Evolutionary conservation across 495 filamentous ascomycete genomes (phyloP), one percentile per base, ranked within the genome.

Genomic region (Hypomontagnella monticulosa): DNA sequence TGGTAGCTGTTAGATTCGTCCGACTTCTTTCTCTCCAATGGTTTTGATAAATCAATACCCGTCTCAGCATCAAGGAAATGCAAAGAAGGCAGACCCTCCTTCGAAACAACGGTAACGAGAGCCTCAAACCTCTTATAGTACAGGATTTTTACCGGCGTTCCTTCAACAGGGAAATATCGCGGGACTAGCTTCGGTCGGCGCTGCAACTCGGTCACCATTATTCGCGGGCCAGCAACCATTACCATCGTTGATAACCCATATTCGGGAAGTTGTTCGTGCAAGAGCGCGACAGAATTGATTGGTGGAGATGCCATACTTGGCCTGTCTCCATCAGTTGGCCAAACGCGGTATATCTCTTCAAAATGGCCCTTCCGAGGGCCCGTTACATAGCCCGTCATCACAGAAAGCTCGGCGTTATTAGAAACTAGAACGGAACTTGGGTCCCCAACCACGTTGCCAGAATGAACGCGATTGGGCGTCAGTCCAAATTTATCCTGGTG

Each of bases 71-170:
- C 77, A 14, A 84, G 63, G 58, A 86, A 85, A 59, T 67, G 69
- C 58, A 81, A 62, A 18, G 73, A 79, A 12, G 79, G 73, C 48
- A 57, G 61, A 3, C 75, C 70, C 30, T 72, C 61, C 15, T 73
- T 71, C 12, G 67, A 72, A 3, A 85, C 79, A 1, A 82, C 84
- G 0, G 80, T 81, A 34, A 89, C 75, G 2, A 89, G 77, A 57
- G 81, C 79, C 4, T 79, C 73, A 4, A 87, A 75, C 27, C 64
- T 65, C 9, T 78, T 73, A 3, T 82, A 85, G 68, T 86, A 88
- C 10, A 88, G 56, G 0, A 89, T 62, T 37, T 80, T 83, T 4
- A 74, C 75, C 11, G 87, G 86, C 1, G 83, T 83, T 2, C 82
- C 81, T 8, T 59, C 55, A 4, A 86, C 65, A 0, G 72, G 72